Evolutionary conservation across 495 filamentous ascomycete genomes (phyloP), one percentile per base, ranked within the genome.

Genomic region (Annulohypoxylon maeteangense): DNA sequence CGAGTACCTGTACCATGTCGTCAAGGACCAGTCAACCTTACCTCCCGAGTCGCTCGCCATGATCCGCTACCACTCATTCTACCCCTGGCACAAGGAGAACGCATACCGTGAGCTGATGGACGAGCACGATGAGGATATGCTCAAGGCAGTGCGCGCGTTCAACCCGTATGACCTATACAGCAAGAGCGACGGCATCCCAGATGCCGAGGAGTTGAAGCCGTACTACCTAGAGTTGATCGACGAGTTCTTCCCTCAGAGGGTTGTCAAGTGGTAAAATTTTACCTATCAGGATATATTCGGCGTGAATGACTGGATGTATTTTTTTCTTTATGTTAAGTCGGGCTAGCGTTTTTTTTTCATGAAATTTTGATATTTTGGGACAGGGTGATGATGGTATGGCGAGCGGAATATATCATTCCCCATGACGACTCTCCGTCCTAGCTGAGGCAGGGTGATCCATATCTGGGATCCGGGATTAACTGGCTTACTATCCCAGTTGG

Each of bases 131-230:
- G 82, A 88, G 79, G 84, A 85, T 65, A 91, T 96, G 90, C 76
- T 95, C 74, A 86, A 86, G 64, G 92, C 92, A 27, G 93, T 95
- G 27, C 86, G 86, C 79, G 93, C 91, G 6, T 97, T 97, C 78
- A 97, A 96, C 65, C 92, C 92, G 3, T 97, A 96, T 67, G 93
- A 97, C 76, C 67, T 97, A 59, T 97, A 97, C 79, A 94, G 91
- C 79, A 97, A 97, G 89, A 94, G 90, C 65, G 93, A 97, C 72
- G 90, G 88, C 7, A 82, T 93, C 34, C 92, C 92, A 4, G 89
- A 83, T 36, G 87, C 90, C 0, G 92, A 92, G 74, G 88, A 90
- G 72, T 78, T 94, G 18, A 93, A 92, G 86, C 90, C 90, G 5
- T 97, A 96, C 77, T 97, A 95, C 70, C 70, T 91, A 74, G 92